Conservation (phyloP, 805 yeast species). For the Candida incommunis region DNA sequence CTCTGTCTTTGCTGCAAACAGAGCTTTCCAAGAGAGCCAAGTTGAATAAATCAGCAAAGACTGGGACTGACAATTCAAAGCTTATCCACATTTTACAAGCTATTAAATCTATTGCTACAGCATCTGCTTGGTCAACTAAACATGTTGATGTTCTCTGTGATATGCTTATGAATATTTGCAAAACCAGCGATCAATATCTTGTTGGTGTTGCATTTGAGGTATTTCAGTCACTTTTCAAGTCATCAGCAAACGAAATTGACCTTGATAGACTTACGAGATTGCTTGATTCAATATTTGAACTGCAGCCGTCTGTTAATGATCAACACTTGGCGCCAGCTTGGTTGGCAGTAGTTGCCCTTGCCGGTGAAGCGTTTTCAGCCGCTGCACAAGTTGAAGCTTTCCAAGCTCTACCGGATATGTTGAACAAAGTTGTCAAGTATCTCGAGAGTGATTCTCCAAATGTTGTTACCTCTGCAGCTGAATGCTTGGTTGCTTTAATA, state of each 20-base stretch:
- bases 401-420: slow-evolving; percentile 39
- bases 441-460: slow-evolving; percentile 51
- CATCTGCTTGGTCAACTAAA: slow-evolving; percentile 71
- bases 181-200: slow-evolving; percentile 70
- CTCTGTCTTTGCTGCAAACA: slow-evolving; percentile 39
- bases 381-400: slow-evolving; percentile 40
- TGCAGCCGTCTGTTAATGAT: slow-evolving; percentile 74
- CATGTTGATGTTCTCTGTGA: slow-evolving; percentile 65
- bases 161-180: slow-evolving; percentile 55
- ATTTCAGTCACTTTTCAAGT: slow-evolving; percentile 63
- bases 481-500: slow-evolving; percentile 72
- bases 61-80: slow-evolving; percentile 32
- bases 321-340: slow-evolving; percentile 83
- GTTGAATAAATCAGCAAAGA: slow-evolving; percentile 21
- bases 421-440: slow-evolving; percentile 45
- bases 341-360: slow-evolving; percentile 89
- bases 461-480: slow-evolving; percentile 65
- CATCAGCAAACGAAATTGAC: slow-evolving; percentile 28
- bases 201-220: slow-evolving; percentile 75
- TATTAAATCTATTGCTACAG: slow-evolving; percentile 51
- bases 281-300: slow-evolving; percentile 56
- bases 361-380: slow-evolving; percentile 40
- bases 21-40: slow-evolving; percentile 23
- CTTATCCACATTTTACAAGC: slow-evolving; percentile 69
- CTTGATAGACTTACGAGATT: slow-evolving; percentile 50